phyloP scores from a whole-genome alignment of 2,329 filamentous ascomycete genomes.

The Thelonectria rubi region DNA sequence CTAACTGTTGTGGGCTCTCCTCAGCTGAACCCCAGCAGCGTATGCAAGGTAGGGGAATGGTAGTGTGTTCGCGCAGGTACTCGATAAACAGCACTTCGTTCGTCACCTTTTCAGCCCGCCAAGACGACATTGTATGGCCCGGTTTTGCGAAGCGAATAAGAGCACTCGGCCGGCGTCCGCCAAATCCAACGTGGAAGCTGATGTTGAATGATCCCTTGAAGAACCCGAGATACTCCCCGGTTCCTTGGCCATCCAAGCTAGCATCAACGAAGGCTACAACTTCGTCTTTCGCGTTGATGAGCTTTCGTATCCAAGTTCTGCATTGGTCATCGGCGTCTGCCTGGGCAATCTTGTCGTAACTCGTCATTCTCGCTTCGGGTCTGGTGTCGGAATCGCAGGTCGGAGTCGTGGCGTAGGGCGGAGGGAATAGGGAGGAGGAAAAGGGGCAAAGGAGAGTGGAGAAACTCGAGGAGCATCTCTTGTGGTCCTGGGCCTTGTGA shows the following conservation, averaged over 20 bases:
- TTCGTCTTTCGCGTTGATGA: constrained; percentile 1
- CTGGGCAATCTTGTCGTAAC: too few relatives aligned
- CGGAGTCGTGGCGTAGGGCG: neutral
- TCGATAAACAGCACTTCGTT: constrained; percentile 43
- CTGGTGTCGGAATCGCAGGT: neutral
- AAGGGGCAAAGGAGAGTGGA: too few relatives aligned
- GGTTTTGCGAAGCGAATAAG: constrained; percentile 42
- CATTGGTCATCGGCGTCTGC: too few relatives aligned
- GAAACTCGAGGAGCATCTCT: too few relatives aligned
- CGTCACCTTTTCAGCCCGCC: constrained; percentile 46
- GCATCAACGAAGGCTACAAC: constrained; percentile 8
- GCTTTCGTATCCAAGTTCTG: too few relatives aligned
- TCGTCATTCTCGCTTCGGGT: too few relatives aligned
- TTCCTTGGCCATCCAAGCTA: neutral
- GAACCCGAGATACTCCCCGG: constrained; percentile 1
- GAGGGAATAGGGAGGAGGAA: too few relatives aligned
- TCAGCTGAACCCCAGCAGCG: constrained; percentile 40
- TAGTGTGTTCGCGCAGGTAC: constrained; percentile 42
- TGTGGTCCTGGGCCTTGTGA: too few relatives aligned
- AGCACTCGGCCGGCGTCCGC: constrained; percentile 22
- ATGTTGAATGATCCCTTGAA: constrained; percentile 44
- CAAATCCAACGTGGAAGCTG: constrained; percentile 33
- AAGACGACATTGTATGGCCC: constrained; percentile 32
- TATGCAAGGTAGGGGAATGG: constrained; percentile 43
- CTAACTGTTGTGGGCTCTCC: constrained; percentile 44